Base-by-base conservation (phyloP, 2,329 filamentous ascomycete genomes). In the Penicillium sp. region DNA sequence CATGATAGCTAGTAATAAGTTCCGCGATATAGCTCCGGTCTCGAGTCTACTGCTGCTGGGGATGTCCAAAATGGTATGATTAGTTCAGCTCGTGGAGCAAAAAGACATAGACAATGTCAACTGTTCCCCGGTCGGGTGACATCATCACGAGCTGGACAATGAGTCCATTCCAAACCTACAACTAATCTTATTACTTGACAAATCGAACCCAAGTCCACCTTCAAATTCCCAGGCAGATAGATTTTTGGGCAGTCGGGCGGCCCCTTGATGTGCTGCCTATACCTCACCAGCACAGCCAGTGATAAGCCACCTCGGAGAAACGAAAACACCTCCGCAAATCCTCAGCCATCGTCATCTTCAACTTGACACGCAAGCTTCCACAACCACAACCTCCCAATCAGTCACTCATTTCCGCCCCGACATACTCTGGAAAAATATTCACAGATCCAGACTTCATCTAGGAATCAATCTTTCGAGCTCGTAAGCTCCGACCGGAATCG, bases 291-390 rank as follows among this genome's bases (percentile, higher is more conserved):
- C 6, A 51, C 52, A 45, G 47, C 60, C 52, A 54, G 46, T 50
- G n/a, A 26, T 52, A n/a, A 55, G 31, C 52, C 57, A 53, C 57
- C 39, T 62, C 67, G 68, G 67, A 70, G 67, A 70, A 70, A 69
- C 62, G 19, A 59, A 66, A 68, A 62, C 55, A 64, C 57, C 64
- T 66, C 65, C 58, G 55, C 59, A 59, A 33, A 45, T 59, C 58
- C 52, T 56, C 52, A 51, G 50, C 52, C 53, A 57, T 62, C 60
- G 55, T 63, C 63, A 57, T 55, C 56, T 48, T 55, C 53, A 55
- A 39, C 45, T 47, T 33, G 46, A 31, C 49, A 19, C 42, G 31
- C 39, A 37, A 19, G 11, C 33, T 26, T 27, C 29, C 21, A 35
- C 23, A 43, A 60, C 26, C 42, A 26, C 21, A 27, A 48, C 43